phyloP scores from a whole-genome alignment of 495 filamentous ascomycete species.

The Penicillium goetzii region DNA sequence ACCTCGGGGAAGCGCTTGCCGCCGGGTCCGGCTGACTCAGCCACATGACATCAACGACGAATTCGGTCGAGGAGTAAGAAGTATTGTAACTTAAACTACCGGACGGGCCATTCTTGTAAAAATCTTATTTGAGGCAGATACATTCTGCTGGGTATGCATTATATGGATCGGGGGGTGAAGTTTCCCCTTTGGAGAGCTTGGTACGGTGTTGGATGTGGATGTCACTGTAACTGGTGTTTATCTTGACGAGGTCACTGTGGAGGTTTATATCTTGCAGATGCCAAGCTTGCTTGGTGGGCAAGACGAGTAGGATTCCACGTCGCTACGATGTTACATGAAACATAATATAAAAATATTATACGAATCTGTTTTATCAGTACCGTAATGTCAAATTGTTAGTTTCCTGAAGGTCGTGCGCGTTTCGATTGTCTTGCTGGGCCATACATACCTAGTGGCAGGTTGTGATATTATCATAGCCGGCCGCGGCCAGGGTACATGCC shows the following conservation, averaged over 20 bases:
- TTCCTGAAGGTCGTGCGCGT: no score
- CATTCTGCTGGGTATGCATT: neutral
- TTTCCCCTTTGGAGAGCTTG: neutral
- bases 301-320: no score
- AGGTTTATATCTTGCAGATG: neutral
- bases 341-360: no score
- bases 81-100: neutral
- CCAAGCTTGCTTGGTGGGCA: no score
- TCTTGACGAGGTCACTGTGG: neutral
- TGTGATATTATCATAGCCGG: no score
- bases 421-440: no score
- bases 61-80: neutral
- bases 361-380: no score
- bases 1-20: constrained; percentile 33
- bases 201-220: neutral
- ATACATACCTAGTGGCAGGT: no score
- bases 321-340: no score
- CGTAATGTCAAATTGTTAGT: no score
- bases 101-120: neutral
- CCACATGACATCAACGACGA: constrained; percentile 26
- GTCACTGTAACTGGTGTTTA: neutral
- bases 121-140: neutral
- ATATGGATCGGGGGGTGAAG: neutral
- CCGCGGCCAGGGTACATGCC: no score
- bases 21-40: constrained; percentile 35